Percentiles rank a stretch among this genome's conserved stretches.
Evolutionary conservation across 148 eudicot genomes (phyloP).

Genomic region (Agrostemma githago): DNA sequence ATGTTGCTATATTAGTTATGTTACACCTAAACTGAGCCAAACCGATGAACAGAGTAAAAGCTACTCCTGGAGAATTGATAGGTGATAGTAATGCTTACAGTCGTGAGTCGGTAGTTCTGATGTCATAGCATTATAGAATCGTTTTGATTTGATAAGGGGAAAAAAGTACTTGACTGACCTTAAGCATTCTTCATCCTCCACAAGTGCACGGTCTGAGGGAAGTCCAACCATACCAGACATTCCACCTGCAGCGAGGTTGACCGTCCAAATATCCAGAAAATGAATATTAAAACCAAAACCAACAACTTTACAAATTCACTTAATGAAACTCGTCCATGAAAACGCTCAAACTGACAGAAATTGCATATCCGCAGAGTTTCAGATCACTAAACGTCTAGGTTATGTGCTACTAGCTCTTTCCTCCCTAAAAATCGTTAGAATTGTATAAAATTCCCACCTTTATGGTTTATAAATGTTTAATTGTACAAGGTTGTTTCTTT

Average conservation of each 20-base stretch:
- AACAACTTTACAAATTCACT: neutral
- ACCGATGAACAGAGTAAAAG: neutral
- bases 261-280: neutral
- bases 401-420: neutral
- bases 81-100: neutral
- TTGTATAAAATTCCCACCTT: neutral
- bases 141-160: neutral
- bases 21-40: neutral
- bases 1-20: neutral
- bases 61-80: neutral
- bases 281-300: neutral
- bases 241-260: conserved; percentile 39
- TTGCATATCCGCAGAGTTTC: neutral
- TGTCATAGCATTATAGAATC: neutral
- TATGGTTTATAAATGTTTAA: neutral
- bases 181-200: conserved; percentile 81
- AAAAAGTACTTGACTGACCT: conserved; percentile 38
- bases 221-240: conserved; percentile 93
- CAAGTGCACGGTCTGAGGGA: conserved; percentile 87
- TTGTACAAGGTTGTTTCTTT: neutral
- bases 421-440: neutral
- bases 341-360: neutral
- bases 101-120: too few relatives aligned
- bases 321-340: neutral
- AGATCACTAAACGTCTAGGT: neutral